Conservation (phyloP, 176 grass and related monocot species). For the Rhynchospora breviuscula region DNA sequence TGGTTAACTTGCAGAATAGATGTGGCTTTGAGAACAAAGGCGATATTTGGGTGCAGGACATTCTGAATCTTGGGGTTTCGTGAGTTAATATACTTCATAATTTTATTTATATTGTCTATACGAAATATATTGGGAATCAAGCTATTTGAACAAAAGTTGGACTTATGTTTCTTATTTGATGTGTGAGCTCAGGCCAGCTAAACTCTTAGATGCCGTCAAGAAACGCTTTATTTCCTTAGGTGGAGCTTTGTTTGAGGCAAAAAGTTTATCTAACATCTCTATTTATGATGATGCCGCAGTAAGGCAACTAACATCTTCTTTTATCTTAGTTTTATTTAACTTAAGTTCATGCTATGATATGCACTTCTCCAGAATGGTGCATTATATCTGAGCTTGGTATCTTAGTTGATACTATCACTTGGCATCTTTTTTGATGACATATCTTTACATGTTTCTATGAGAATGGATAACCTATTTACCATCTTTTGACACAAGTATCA, state of each 20-base stretch:
- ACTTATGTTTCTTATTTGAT: conserved; percentile 14
- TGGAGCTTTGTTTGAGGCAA: conserved; percentile 62
- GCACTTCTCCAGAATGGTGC: neutral
- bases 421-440: neutral
- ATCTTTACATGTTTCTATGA: neutral
- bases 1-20: conserved; percentile 52
- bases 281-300: conserved; percentile 70
- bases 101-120: conserved; percentile 2
- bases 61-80: conserved; percentile 88
- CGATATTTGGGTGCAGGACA: conserved; percentile 86
- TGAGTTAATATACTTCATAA: conserved; percentile 37
- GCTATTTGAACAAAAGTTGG: neutral
- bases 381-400: neutral
- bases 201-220: conserved; percentile 82
- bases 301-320: conserved; percentile 29
- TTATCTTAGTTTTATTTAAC: neutral
- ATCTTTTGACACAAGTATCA: neutral
- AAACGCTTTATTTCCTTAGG: conserved; percentile 68
- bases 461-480: conserved; percentile 1
- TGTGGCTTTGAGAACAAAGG: conserved; percentile 84
- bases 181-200: conserved; percentile 58
- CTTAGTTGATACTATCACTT: neutral
- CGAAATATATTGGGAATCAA: neutral
- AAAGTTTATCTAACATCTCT: conserved; percentile 49
- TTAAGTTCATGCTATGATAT: neutral